Base-by-base conservation (phyloP, 202 grass and related monocot species). In the Sporobolus alterniflorus region DNA sequence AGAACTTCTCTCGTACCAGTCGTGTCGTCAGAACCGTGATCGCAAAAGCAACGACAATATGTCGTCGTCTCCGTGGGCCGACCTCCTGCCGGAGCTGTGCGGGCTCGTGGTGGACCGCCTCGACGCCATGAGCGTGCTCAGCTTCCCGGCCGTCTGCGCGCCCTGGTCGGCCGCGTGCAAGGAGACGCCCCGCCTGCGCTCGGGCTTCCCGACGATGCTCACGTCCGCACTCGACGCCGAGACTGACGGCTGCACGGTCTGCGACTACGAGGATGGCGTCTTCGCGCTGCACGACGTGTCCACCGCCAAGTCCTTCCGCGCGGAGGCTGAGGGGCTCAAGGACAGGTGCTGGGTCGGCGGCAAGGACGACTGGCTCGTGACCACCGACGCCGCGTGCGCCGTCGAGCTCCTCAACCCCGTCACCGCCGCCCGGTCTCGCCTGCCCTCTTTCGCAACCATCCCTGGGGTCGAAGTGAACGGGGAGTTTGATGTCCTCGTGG, bases 331-430 rank as follows among this genome's bases (percentile, higher is more conserved):
- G n/a, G 69, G 60, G 41, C 36, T 79, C 0, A 67, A 21, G 32
- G 59, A 6, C 68, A 33, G 72, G 31, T 63, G 69, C 10, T 89
- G 81, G 87, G 43, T 84, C 59, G 81, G 75, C 20, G 76, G 73
- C 55, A 84, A 62, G 59, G 52, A 60, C 43, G 87, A 78, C 44
- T 89, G 75, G 82, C 67, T 89, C 43, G 81, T 70, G 50, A 89
- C 82, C 21, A 29, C 52, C 3, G 82, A 75, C 63, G 31, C 10
- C 12, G 11, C 4, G n/a, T 75, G 44, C 80, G 16, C 14, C 30
- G 30, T 84, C 65, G 48, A 84, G 32, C 59, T 89, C 14, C 54
- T 89, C 1, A 62, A 84, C 30, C 87, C 69, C 0, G 33, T 84
- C 63, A 74, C 47, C 2, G 75, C 81, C 55, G 36, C 46, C 2